Conservation (phyloP, 176 grass and related monocot genomes). For the Pontederia crassipes region DNA sequence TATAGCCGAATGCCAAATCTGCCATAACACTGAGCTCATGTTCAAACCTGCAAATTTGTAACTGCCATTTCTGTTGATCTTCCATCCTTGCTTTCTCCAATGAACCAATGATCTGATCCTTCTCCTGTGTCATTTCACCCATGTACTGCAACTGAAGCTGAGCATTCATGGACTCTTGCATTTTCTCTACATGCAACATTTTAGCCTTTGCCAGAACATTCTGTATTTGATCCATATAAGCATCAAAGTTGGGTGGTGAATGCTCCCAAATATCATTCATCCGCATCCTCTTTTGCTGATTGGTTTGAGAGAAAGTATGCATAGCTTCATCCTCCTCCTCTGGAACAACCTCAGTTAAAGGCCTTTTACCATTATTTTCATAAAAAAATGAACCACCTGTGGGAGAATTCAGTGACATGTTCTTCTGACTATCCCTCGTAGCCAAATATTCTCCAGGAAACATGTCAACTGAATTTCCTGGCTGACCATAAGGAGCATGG, state of each 20-base stretch:
- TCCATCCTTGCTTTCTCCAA: slow-evolving; percentile 43
- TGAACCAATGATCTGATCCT: slow-evolving; percentile 46
- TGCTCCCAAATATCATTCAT: slow-evolving; percentile 23
- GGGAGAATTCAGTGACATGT: slow-evolving; percentile 25
- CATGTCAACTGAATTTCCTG: slow-evolving; percentile 40
- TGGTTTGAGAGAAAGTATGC: slow-evolving; percentile 37
- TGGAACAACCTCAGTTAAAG: slow-evolving; percentile 55
- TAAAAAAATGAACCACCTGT: slow-evolving; percentile 40
- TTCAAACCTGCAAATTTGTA: slow-evolving; percentile 47
- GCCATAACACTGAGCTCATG: slow-evolving; percentile 68
- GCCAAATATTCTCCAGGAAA: slow-evolving; percentile 65
- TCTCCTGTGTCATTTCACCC: slow-evolving; percentile 37
- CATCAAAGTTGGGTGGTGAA: slow-evolving; percentile 28
- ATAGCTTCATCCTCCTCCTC: slow-evolving; percentile 42
- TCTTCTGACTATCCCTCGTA: slow-evolving; percentile 58
- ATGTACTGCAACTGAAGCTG: slow-evolving; percentile 40
- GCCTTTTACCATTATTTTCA: slow-evolving; percentile 60
- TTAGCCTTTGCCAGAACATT: slow-evolving; percentile 30
- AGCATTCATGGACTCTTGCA: slow-evolving; percentile 32
- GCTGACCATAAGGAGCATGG: slow-evolving; percentile 27
- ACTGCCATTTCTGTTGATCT: slow-evolving; percentile 51
- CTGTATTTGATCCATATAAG: slow-evolving; percentile 31
- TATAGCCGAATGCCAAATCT: slow-evolving; percentile 44
- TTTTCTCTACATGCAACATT: slow-evolving; percentile 43
- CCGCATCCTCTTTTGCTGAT: slow-evolving; percentile 45